phyloP scores from a whole-genome alignment of 2,329 filamentous ascomycete species.

The Pseudopyrenochaeta lycopersici region DNA sequence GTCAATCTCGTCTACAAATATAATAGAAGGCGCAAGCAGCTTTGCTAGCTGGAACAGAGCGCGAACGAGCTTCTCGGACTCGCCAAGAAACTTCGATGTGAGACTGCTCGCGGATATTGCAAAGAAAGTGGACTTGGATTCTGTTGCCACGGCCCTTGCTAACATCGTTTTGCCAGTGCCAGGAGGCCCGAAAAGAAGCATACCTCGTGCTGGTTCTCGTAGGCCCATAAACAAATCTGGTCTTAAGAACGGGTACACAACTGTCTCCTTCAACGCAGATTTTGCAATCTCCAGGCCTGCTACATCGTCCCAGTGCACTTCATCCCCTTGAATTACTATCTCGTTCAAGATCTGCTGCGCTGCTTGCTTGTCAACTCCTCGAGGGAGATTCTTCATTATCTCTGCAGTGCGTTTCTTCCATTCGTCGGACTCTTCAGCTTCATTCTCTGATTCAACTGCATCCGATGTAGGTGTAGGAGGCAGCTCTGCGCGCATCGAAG shows the following conservation, averaged over 20 bases:
- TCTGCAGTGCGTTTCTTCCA: constrained; percentile 45
- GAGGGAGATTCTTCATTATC: constrained; percentile 79
- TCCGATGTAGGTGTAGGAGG: constrained; percentile 44
- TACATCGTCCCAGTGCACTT: constrained; percentile 94
- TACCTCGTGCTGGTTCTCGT: constrained; percentile 90
- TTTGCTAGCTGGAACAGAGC: constrained; percentile 93
- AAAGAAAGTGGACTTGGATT: constrained; percentile 95
- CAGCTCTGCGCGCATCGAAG: constrained; percentile 42
- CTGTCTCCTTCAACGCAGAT: constrained; percentile 89
- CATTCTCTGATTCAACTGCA: constrained; percentile 27
- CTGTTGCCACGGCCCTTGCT: constrained; percentile 90
- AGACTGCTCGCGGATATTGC: constrained; percentile 94
- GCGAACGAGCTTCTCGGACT: constrained; percentile 94
- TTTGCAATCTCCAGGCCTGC: constrained; percentile 92
- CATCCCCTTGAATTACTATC: constrained; percentile 91
- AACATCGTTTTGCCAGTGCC: constrained; percentile 99
- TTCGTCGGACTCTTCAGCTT: constrained; percentile 41
- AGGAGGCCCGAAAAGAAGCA: constrained; percentile 94
- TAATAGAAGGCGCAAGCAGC: constrained; percentile 88
- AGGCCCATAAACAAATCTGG: constrained; percentile 96
- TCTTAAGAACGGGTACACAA: constrained; percentile 95
- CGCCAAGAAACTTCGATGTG: constrained; percentile 94
- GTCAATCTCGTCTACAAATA: constrained; percentile 98
- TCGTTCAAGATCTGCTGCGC: constrained; percentile 96
- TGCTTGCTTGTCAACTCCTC: constrained; percentile 81